Evolutionary conservation across 495 filamentous ascomycete species (phyloP).

Genomic region (Aspergillus wentii): DNA sequence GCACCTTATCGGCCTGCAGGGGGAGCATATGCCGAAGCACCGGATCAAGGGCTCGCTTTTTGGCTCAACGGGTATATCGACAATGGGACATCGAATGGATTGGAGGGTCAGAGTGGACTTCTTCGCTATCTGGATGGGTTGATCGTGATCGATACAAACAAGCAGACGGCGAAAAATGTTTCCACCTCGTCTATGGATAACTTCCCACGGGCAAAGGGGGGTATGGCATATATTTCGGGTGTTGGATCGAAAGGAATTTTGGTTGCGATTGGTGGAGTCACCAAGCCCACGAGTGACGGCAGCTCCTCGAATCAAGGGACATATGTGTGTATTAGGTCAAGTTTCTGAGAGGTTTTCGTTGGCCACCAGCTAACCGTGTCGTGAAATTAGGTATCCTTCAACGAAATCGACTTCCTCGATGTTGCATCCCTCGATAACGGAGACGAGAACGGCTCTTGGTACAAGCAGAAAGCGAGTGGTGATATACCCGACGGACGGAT

Average conservation of each 20-base stretch:
- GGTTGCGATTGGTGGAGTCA: conserved; percentile 32
- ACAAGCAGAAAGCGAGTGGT: conserved; percentile 55
- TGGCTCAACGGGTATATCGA: conserved; percentile 39
- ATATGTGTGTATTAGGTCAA: conserved; percentile 8
- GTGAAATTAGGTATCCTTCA: conserved; percentile 17
- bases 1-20: conserved; percentile 24
- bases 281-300: conserved; percentile 11
- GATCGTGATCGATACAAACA: conserved; percentile 27
- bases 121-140: conserved; percentile 26
- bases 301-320: conserved; percentile 9
- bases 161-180: conserved; percentile 27
- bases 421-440: conserved; percentile 25
- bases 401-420: conserved; percentile 32
- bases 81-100: conserved; percentile 18
- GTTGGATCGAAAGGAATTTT: conserved; percentile 30
- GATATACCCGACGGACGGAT: conserved; percentile 48
- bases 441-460: too few relatives aligned
- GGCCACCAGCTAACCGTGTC: background rate
- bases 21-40: conserved; percentile 30
- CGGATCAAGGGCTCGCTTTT: conserved; percentile 30
- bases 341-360: background rate
- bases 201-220: conserved; percentile 21
- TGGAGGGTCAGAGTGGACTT: conserved; percentile 8
- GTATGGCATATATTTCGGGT: conserved; percentile 23
- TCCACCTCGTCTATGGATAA: conserved; percentile 23